phyloP scores from a whole-genome alignment of 495 filamentous ascomycete genomes.

The Aspergillus baeticus region DNA sequence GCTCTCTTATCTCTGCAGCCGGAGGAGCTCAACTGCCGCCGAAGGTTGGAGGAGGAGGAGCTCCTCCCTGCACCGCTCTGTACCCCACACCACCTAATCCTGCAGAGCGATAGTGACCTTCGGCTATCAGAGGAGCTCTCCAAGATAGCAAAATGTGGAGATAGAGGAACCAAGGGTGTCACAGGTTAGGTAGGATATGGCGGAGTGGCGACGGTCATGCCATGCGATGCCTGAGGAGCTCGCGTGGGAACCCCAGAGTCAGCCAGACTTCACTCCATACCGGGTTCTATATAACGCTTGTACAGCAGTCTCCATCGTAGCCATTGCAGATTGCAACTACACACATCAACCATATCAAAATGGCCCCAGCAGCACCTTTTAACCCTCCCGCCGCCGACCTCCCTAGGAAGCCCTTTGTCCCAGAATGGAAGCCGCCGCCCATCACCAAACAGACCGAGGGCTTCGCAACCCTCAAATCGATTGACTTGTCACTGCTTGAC shows the following conservation, averaged over 20 bases:
- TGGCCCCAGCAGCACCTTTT: slow-evolving; percentile 37
- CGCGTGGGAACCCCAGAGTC: too few relatives aligned
- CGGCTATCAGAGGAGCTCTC: slow-evolving; percentile 3
- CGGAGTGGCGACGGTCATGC: too few relatives aligned
- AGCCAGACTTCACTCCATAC: too few relatives aligned
- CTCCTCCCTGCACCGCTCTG: background rate
- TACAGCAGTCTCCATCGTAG: too few relatives aligned
- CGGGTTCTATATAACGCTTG: too few relatives aligned
- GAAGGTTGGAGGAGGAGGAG: background rate
- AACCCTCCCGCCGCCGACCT: slow-evolving; percentile 36
- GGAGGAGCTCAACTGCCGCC: too few relatives aligned
- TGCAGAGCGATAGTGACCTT: background rate
- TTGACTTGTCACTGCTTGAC: slow-evolving; percentile 39
- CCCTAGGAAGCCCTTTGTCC: slow-evolving; percentile 39
- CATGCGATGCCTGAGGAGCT: too few relatives aligned
- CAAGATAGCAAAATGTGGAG: background rate
- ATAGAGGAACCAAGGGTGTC: background rate
- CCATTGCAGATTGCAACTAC: slow-evolving; percentile 40
- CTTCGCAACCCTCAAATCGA: slow-evolving; percentile 39
- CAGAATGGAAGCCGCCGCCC: slow-evolving; percentile 41
- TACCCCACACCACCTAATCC: too few relatives aligned
- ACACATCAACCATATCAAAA: slow-evolving; percentile 40
- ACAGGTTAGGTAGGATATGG: too few relatives aligned
- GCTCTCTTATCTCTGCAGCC: too few relatives aligned
- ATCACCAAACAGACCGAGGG: slow-evolving; percentile 36